Percentiles rank a stretch among this genome's conserved stretches.
These are phyloP conservation scores for Terana coerulea DNA, from an alignment of 768 basidiomycete genomes.

Conservation along the genomic window DNA sequence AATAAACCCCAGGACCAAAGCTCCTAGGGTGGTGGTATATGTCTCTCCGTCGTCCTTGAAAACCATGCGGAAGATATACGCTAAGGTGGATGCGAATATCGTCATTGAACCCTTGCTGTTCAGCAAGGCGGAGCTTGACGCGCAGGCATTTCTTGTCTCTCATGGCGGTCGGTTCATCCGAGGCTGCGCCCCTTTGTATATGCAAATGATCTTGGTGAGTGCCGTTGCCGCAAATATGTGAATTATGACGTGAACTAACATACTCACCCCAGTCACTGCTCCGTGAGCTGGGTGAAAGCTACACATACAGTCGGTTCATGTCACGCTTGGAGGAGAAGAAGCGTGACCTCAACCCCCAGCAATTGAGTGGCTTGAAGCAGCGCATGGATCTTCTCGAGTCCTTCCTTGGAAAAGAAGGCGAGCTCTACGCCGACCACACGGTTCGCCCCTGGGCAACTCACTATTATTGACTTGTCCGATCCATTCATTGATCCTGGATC, in stretches of 20 bases:
- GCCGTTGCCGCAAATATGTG: not conserved
- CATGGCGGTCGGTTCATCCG: constrained; percentile 67
- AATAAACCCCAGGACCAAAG: constrained; percentile 22
- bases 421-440: constrained; percentile 25
- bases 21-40: constrained; percentile 17
- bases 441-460: constrained; percentile 55
- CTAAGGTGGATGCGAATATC: constrained; percentile 45
- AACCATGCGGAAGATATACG: constrained; percentile 54
- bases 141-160: constrained; percentile 65
- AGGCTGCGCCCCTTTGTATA: constrained; percentile 62
- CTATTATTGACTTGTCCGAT: constrained; percentile 69
- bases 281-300: constrained; percentile 19
- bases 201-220: constrained; percentile 63
- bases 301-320: constrained; percentile 15
- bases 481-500: constrained; percentile 66
- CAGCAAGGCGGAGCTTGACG: constrained; percentile 59
- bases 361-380: constrained; percentile 35
- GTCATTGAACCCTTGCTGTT: constrained; percentile 53
- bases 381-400: constrained; percentile 57
- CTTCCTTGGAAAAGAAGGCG: constrained; percentile 41
- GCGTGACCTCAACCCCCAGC: constrained; percentile 11
- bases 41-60: constrained; percentile 57
- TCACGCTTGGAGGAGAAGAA: constrained; percentile 9
- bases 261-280: constrained; percentile 16
- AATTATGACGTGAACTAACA: not conserved